Base-by-base conservation (phyloP, 1,284 basidiomycete genomes). In the Tilletia indica region DNA sequence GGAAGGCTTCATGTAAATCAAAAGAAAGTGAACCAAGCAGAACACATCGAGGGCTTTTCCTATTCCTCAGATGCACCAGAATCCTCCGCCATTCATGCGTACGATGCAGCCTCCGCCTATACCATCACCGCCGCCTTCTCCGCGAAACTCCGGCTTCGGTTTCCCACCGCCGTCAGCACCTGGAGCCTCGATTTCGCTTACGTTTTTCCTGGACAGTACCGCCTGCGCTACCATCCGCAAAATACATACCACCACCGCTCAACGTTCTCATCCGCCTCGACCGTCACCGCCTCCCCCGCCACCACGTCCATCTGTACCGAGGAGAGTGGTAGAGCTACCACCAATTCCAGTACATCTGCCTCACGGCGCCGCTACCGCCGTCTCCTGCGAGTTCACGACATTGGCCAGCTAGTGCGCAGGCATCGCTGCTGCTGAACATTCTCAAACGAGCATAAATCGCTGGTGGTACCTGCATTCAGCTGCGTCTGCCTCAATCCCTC, bases 331-430 rank as follows among this genome's bases (percentile, higher is more conserved):
- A 25, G 56, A 12, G 21, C 56, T 12, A 34, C 56, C 25, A 12
- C 56, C 56, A 5, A 58, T 58, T 58, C 56, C 56, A 5, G 56
- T 58, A 34, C 56, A 4, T 12, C 34, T 58, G 21, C 56, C 56
- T 4, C 56, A 0, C 56, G 34, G 56, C 56, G 56, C 56, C 56
- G 11, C 56, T 58, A 31, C 56, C 56, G 14, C 56, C 56, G 8
- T 58, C 56, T 31, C 56, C 56, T 21, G 56, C 56, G 12, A 58
- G 56, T 34, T 58, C 56, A 31, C 56, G 56, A 5, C 56, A n/a
- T 25, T n/a, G 56, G 25, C 56, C 56, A 6, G 56, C 56, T 5
- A 58, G 14, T 34, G 21, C 16, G 12, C 56, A 58, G 34, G 56
- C n/a, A n/a, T 58, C 56, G 11, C 25, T 58, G 4, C 14, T 58